Evolutionary conservation across 495 filamentous ascomycete genomes (phyloP), one percentile per base, ranked within the genome.

Genomic region (Hypoxylon lienhwacheense): DNA sequence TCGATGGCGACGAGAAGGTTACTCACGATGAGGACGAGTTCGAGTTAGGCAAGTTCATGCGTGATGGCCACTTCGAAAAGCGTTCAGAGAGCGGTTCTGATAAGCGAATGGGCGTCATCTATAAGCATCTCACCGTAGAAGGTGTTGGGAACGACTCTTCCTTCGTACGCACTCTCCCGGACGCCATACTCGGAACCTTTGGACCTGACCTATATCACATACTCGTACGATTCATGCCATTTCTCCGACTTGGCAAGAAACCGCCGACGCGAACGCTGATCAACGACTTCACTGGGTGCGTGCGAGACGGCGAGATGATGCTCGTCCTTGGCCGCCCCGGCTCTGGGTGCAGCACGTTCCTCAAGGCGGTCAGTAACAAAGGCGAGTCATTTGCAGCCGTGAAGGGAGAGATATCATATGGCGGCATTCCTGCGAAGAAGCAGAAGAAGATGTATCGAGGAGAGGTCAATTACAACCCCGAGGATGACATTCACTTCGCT

Each of bases 81-180:
- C 80, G 88, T 11, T 81, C 80, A 2, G 84, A 85, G 8, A 82
- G 81, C 4, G 79, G 78, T 21, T 89, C 88, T 0, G 81, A 85
- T 29, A 95, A 95, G 73, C 89, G 87, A 60, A 81, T 95, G 15
- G 91, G 91, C 2, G 86, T 96, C 1, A 77, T 91, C 1, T 96
- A 89, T 71, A 88, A 87, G 72, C 77, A 88, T 63, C 73, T 92
- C 26, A 88, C 81, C 0, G 89, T 92, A 26, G 84, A 87, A 67
- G 89, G 88, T 29, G 72, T 86, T 6, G 79, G 83, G 45, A 81
- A 81, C 6, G 83, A 81, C 1, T 76, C 86, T 0, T 81, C 79
- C 1, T 87, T 88, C 53, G 87, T 88, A 12, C 81, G 83, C 12
- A 90, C 88, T 0, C 73, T 95, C 0, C 89, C 88, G 2, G 79